Evolutionary conservation across 768 basidiomycete genomes (phyloP), one percentile per base, ranked within the genome.

Genomic region (Leccinum incarnatum): DNA sequence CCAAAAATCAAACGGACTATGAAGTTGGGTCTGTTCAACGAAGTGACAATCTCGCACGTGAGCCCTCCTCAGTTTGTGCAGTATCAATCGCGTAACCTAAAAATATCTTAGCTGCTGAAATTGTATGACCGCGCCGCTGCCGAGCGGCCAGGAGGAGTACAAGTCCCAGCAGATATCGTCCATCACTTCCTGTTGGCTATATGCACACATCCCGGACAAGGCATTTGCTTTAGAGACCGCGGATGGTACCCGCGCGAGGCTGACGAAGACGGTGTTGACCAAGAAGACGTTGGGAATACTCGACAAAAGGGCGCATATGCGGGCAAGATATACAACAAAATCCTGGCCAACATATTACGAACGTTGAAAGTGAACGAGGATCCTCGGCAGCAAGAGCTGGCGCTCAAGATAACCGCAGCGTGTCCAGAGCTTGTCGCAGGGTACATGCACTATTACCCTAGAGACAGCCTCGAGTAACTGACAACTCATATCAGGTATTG

Each of bases 361-460:
- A 77, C 76, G 0, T 76, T 95, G 36, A 93, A 90, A 69, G 88
- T 92, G n/a, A 95, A 92, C 58, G 95, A 96, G 69, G 95, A 96
- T 63, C 75, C 83, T 5, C 78, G 89, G 23, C 90, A 95, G 60
- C 93, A 93, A 65, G 92, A 93, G 59, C 80, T 97, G 45, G 90
- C 87, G 0, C 69, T 91, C 27, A 90, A 88, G 68, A 88, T 97
- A 25, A 75, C 95, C n/a, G 63, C 76, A 1, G 85, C 90, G 0
- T 95, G 91, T 73, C 93, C 94, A 0, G 95, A 97, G 69, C 82
- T 98, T 3, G 86, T 95, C 1, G 77, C 88, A 1, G 84, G 89
- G 88, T 93, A 57, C 53, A 81, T 76, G 27, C 11, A n/a, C 2
- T 12, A 0, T 50, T 12, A 8, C 48, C 9, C 23, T 14, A 30